Percentiles rank a stretch among this genome's conserved stretches.
Conservation (phyloP, 1,284 basidiomycete genomes). For the Tylopilus sp. region DNA sequence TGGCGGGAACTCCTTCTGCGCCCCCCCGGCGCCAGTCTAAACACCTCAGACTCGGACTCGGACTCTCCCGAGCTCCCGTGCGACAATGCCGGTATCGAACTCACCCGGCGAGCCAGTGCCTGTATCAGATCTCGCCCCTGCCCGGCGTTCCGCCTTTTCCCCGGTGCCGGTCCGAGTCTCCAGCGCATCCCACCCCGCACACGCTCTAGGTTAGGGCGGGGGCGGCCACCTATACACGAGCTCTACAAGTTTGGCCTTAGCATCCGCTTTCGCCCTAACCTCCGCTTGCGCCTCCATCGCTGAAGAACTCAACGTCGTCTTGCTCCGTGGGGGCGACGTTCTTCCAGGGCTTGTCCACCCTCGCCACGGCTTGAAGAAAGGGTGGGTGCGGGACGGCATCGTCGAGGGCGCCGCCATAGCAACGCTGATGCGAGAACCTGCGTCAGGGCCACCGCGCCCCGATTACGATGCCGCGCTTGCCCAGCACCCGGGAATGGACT, state of each 20-base stretch:
- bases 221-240: conserved; percentile 28
- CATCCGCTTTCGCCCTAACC: conserved; percentile 1
- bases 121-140: neutral
- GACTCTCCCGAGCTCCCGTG: conserved; percentile 15
- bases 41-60: conserved; percentile 4
- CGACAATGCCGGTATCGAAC: conserved; percentile 9
- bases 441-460: too few species aligned
- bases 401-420: too few species aligned
- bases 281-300: neutral
- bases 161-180: neutral
- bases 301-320: conserved; percentile 24
- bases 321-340: conserved; percentile 27
- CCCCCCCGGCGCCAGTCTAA: neutral
- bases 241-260: neutral
- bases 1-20: neutral
- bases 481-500: conserved; percentile 2
- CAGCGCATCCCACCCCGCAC: neutral
- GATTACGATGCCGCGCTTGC: neutral
- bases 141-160: neutral
- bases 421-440: too few species aligned
- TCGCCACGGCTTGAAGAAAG: neutral
- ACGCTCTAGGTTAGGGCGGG: neutral
- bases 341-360: conserved; percentile 28
- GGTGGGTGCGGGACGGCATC: neutral
- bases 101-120: neutral